Conservation (phyloP, 331 rosid genomes). For the Pyracantha coccinea region DNA sequence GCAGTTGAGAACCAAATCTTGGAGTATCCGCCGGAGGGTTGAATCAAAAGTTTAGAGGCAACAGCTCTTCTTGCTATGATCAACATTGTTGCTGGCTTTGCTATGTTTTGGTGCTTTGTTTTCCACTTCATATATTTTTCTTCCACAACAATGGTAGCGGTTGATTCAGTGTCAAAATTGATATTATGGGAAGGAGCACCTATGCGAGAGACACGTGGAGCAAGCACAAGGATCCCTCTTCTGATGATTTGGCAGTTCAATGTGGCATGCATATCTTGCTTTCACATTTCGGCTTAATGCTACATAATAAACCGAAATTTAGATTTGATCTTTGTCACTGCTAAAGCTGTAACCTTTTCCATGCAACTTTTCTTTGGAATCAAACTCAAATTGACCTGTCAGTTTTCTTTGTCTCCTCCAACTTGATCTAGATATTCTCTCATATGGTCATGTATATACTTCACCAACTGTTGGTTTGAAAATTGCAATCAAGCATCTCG, state of each 20-base stretch:
- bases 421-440: no score
- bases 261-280: no score
- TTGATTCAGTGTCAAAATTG: no score
- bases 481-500: no score
- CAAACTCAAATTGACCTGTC: no score
- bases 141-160: not conserved
- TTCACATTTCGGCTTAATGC: not conserved
- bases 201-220: conserved; percentile 2
- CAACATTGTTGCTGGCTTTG: not conserved
- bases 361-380: no score
- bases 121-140: not conserved
- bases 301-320: no score
- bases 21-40: not conserved
- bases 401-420: no score
- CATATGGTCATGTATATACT: no score
- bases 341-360: no score
- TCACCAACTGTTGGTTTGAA: no score
- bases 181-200: conserved; percentile 6
- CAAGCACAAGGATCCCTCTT: not conserved
- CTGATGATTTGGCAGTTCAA: not conserved
- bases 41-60: not conserved
- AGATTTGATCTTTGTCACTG: no score
- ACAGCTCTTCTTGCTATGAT: not conserved
- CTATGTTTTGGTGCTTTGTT: not conserved
- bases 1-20: conserved; percentile 22